Evolutionary conservation across 208 protist genomes (phyloP).

Genomic region (Blechomonas ayalai): DNA sequence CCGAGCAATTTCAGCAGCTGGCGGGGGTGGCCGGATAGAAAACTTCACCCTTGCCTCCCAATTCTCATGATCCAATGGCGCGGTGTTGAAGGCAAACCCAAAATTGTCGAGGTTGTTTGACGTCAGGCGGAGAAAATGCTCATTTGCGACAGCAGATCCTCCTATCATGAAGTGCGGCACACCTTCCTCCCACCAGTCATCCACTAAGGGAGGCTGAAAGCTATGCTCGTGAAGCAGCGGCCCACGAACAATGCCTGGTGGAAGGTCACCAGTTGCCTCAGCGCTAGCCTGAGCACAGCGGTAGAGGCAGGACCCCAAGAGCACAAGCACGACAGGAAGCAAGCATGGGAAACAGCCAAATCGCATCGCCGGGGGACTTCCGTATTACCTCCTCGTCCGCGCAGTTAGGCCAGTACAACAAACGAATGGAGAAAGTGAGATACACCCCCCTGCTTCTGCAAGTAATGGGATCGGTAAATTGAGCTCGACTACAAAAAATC

Average conservation of each 20-base stretch:
- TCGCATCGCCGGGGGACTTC: too few relatives aligned
- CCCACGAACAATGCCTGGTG: slow-evolving; percentile 40
- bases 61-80: slow-evolving; percentile 56
- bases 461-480: too few relatives aligned
- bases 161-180: slow-evolving; percentile 85
- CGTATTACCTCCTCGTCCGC: too few relatives aligned
- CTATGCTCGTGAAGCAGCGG: slow-evolving; percentile 72
- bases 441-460: too few relatives aligned
- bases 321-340: neutral
- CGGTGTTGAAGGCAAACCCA: slow-evolving; percentile 79
- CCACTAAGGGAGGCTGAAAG: slow-evolving; percentile 59
- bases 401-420: too few relatives aligned
- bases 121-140: slow-evolving; percentile 76
- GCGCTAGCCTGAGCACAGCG: neutral
- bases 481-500: too few relatives aligned
- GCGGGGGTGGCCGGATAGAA: slow-evolving; percentile 53
- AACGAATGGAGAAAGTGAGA: too few relatives aligned
- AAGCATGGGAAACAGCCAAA: too few relatives aligned
- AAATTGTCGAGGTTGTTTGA: slow-evolving; percentile 53
- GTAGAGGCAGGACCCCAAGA: neutral
- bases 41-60: slow-evolving; percentile 73
- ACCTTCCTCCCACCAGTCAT: slow-evolving; percentile 86
- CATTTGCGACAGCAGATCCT: slow-evolving; percentile 64
- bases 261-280: slow-evolving; percentile 20
- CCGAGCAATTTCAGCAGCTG: slow-evolving; percentile 8